Evolutionary conservation across 2,329 filamentous ascomycete species (phyloP).

Genomic region (Pseudogymnoascus sp.): DNA sequence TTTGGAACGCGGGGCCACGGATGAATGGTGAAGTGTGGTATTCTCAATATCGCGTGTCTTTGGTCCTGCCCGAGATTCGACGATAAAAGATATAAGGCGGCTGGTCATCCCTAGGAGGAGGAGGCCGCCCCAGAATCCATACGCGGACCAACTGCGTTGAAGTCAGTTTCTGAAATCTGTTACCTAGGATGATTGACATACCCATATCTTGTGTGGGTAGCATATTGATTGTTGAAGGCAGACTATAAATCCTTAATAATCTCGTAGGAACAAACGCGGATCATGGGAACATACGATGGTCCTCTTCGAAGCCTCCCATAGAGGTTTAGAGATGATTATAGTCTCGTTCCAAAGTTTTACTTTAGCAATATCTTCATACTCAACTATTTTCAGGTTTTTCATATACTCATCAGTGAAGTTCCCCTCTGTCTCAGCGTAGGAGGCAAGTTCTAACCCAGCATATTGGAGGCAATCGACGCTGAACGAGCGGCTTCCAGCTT

Average conservation of each 20-base stretch:
- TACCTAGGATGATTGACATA: background rate
- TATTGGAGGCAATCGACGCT: background rate
- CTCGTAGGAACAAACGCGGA: background rate
- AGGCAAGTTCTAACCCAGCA: background rate
- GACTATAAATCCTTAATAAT: background rate
- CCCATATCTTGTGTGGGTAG: slow-evolving; percentile 3
- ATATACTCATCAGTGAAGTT: slow-evolving; percentile 11
- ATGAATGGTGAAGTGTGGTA: background rate
- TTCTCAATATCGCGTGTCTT: background rate
- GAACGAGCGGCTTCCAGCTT: background rate
- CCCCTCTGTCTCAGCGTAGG: background rate
- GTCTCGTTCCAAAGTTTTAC: slow-evolving; percentile 4
- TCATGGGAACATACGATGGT: background rate
- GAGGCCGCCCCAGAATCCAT: slow-evolving; percentile 7
- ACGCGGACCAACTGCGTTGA: background rate
- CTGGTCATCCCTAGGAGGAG: background rate
- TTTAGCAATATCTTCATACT: background rate
- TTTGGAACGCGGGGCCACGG: background rate
- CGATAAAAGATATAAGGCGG: background rate
- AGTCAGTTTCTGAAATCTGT: background rate
- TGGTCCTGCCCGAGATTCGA: background rate
- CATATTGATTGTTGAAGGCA: slow-evolving; percentile 8
- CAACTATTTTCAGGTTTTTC: background rate
- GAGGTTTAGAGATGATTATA: background rate
- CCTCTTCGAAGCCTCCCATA: background rate